Evolutionary conservation across 2,329 filamentous ascomycete genomes (phyloP).

Genomic region (Rutstroemia sydowiana): DNA sequence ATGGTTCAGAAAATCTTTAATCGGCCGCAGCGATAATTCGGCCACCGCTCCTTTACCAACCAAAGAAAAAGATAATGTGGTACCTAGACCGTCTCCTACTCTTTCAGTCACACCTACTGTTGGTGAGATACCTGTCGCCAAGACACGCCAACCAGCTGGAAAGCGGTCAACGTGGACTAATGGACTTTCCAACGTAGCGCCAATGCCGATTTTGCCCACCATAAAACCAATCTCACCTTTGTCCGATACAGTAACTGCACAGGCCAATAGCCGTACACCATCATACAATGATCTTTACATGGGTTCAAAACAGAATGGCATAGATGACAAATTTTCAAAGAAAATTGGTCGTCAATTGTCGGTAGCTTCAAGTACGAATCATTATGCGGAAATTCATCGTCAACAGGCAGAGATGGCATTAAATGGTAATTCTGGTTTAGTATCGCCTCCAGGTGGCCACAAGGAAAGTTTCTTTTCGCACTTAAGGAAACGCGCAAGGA

Average conservation of each 20-base stretch:
- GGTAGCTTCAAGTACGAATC: slow-evolving; percentile 82
- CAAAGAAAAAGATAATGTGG: slow-evolving; percentile 39
- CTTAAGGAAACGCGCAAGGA: slow-evolving; percentile 82
- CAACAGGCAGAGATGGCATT: slow-evolving; percentile 87
- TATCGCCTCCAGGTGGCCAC: slow-evolving; percentile 69
- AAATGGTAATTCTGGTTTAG: slow-evolving; percentile 66
- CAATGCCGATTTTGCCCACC: slow-evolving; percentile 92
- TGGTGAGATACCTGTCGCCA: slow-evolving; percentile 36
- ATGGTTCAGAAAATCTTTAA: slow-evolving; percentile 94
- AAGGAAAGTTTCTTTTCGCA: slow-evolving; percentile 99
- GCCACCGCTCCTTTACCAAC: slow-evolving; percentile 46
- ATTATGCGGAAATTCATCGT: slow-evolving; percentile 83
- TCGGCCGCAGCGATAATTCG: slow-evolving; percentile 65
- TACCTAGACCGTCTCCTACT: slow-evolving; percentile 39
- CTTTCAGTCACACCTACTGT: slow-evolving; percentile 34
- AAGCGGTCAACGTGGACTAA: slow-evolving; percentile 95
- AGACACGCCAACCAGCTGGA: slow-evolving; percentile 44
- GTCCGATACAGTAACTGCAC: slow-evolving; percentile 86
- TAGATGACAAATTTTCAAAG: slow-evolving; percentile 64
- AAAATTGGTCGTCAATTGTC: slow-evolving; percentile 95
- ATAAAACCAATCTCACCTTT: slow-evolving; percentile 93
- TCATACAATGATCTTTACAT: slow-evolving; percentile 44
- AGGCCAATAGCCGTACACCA: slow-evolving; percentile 62
- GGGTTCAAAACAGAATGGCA: slow-evolving; percentile 34
- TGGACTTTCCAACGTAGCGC: slow-evolving; percentile 69